Percentiles rank a stretch among this genome's conserved stretches.
Evolutionary conservation across 345 rosid genomes (phyloP).

Genomic region (Syzygium aromaticum): DNA sequence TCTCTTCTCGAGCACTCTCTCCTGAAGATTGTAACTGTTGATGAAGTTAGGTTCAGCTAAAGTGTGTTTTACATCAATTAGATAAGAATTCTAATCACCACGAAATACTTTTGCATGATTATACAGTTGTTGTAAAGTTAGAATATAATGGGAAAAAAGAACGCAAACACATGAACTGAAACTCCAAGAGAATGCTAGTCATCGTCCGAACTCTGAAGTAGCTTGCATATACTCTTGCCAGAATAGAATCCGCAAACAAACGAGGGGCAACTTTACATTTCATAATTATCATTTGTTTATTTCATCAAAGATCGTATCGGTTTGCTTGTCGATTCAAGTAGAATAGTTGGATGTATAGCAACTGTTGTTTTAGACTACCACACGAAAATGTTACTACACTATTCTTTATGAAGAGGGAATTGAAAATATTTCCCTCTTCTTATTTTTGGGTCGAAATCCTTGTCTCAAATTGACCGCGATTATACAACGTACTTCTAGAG

Average conservation of each 20-base stretch:
- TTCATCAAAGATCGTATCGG: no score
- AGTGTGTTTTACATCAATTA: not conserved
- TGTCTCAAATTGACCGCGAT: no score
- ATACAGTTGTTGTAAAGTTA: no score
- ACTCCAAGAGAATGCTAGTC: not conserved
- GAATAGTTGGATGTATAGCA: not conserved
- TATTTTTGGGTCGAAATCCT: no score
- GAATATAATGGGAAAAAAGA: not conserved
- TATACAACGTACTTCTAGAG: no score
- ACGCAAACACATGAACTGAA: not conserved
- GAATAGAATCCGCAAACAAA: no score
- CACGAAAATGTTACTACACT: not conserved
- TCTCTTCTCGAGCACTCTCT: not conserved
- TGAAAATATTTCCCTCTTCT: no score
- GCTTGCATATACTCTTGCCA: not conserved
- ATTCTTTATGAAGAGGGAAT: no score
- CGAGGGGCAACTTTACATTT: no score
- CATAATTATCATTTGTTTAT: no score
- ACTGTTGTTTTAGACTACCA: not conserved
- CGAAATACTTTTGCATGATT: no score
- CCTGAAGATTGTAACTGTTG: not conserved
- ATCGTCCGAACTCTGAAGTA: not conserved
- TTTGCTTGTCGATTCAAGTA: not conserved
- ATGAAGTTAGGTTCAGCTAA: not conserved
- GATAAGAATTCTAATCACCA: not conserved